phyloP scores from a whole-genome alignment of 2,329 filamentous ascomycete species.

The Aspergillus fumigatus region DNA sequence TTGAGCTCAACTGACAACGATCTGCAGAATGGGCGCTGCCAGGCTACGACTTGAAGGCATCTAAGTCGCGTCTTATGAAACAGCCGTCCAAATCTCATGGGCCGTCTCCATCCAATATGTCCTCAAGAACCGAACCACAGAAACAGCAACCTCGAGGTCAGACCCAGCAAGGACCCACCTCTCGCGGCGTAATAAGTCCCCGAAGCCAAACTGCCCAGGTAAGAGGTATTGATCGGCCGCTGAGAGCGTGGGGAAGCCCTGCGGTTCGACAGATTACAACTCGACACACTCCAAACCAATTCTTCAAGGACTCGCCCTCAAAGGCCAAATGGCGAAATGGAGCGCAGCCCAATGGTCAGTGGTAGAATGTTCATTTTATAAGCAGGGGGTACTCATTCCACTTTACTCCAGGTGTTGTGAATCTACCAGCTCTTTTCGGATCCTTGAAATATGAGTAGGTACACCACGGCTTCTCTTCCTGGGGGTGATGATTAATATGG shows the following conservation, averaged over 20 bases:
- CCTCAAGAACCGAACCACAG: slow-evolving; percentile 1
- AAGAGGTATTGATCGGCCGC: not conserved
- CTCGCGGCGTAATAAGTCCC: not conserved
- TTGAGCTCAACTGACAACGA: not conserved
- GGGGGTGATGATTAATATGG: not conserved
- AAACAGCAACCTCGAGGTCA: not conserved
- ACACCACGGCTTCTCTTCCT: not conserved
- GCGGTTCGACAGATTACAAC: slow-evolving; percentile 1
- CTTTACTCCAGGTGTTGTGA: slow-evolving; percentile 9
- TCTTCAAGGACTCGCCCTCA: slow-evolving; percentile 20
- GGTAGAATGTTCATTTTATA: not conserved
- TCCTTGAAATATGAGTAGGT: slow-evolving; percentile 21
- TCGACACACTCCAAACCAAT: slow-evolving; percentile 4
- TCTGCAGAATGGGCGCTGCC: slow-evolving; percentile 20
- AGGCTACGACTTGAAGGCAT: slow-evolving; percentile 15
- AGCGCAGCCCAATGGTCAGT: slow-evolving; percentile 14
- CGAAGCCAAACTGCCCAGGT: not conserved
- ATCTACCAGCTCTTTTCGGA: slow-evolving; percentile 17
- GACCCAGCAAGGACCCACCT: not conserved
- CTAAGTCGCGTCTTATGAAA: not conserved
- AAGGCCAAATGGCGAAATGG: slow-evolving; percentile 24
- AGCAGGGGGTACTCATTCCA: not conserved
- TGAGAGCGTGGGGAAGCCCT: slow-evolving; percentile 6
- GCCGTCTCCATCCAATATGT: not conserved
- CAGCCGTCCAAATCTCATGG: not conserved